Evolutionary conservation across 306 rosid genomes (phyloP), one percentile per base, ranked within the genome.

Genomic region (Pyrus bretschneideri): DNA sequence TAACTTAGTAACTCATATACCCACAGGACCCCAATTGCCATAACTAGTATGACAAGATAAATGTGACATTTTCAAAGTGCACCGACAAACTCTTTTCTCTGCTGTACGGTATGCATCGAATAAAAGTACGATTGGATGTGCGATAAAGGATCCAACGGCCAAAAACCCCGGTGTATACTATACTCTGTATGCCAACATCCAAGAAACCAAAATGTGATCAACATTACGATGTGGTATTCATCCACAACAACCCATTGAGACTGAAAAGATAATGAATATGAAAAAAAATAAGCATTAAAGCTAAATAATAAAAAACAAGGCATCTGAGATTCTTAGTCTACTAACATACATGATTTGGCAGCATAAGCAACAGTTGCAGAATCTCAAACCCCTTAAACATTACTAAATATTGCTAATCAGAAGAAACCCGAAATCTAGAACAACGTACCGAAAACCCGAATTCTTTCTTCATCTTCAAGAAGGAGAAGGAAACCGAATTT

Each of bases 321-420:
- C 81, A 76, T 29, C 57, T 58, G 88, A 85, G 81, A 85, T 67
- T 79, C 83, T 75, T n/a, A 45, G 76, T 67, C 83, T 19, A 65
- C 82, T 19, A 81, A 76, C 72, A 78, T 61, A 70, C 77, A 75
- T 61, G 74, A 71, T 70, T 49, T 44, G 71, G 77, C 83, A 74
- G 31, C 58, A 42, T 25, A 58, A 11, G 83, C 83, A 79, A 81
- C 81, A 86, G 31, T 71, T 74, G 14, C 62, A 49, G 76, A 87
- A 87, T 87, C 89, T 80, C 87, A 85, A 86, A 86, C 76, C 80
- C 90, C 79, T 66, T 46, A n/a, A 84, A 73, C 69, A 62, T 54
- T 38, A 82, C 78, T 33, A 42, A 15, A 46, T 2, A 22, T 17
- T 19, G 72, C 68, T 76, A 70, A 33, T 51, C 49, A 51, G 65